Evolutionary conservation across 768 basidiomycete species (phyloP).

Genomic region (Gautieria morchelliformis): DNA sequence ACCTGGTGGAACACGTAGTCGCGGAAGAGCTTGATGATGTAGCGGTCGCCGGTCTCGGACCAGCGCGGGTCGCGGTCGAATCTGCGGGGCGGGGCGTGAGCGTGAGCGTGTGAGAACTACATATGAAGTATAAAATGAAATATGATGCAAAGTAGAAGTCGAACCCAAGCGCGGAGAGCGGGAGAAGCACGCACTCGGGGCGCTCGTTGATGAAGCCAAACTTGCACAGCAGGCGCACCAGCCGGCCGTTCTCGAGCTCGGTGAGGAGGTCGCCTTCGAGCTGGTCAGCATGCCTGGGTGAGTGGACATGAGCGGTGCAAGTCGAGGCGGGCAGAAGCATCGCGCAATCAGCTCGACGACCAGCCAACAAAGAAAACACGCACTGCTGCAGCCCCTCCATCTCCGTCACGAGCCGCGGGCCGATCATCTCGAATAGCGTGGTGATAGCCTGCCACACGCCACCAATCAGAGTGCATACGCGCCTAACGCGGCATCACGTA

Average conservation of each 20-base stretch:
- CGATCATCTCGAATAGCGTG: conserved; percentile 74
- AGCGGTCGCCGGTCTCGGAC: conserved; percentile 98
- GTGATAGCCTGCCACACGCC: conserved; percentile 47
- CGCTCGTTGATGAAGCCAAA: conserved; percentile 98
- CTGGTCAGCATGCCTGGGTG: conserved; percentile 60
- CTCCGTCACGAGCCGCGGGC: conserved; percentile 61
- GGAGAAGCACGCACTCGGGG: conserved; percentile 67
- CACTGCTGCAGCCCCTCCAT: conserved; percentile 79
- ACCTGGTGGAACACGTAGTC: conserved; percentile 99
- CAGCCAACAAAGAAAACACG: conserved; percentile 16
- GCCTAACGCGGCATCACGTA: too few relatives aligned
- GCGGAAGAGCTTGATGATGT: conserved; percentile 95
- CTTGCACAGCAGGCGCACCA: conserved; percentile 84
- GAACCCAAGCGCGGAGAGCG: neutral
- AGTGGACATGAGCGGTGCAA: too few relatives aligned
- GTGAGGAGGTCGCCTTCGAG: conserved; percentile 77
- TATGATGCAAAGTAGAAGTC: too few relatives aligned
- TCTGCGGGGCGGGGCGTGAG: conserved; percentile 26
- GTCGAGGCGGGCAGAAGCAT: too few relatives aligned
- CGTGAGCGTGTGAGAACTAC: too few relatives aligned
- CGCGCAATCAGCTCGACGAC: too few relatives aligned
- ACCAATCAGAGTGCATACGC: too few relatives aligned
- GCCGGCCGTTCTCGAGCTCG: conserved; percentile 89
- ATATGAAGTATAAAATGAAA: too few relatives aligned
- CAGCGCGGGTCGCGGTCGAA: conserved; percentile 93